Base-by-base conservation (phyloP, 202 grass and related monocot genomes). In the Zizania palustris region DNA sequence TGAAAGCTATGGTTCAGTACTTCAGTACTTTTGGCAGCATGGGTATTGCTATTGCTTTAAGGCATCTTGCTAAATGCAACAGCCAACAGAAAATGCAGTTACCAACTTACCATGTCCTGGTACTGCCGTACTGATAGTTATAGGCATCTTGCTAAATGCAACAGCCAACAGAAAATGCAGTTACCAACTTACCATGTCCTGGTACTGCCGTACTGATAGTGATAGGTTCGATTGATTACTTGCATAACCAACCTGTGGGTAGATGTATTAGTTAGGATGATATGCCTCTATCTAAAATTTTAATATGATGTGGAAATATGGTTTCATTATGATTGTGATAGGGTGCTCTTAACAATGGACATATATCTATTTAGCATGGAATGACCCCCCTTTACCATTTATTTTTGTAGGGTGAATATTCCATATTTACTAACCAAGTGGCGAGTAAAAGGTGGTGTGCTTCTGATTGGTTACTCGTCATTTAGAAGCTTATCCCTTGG, bases 391-490 rank as follows among this genome's bases (percentile, higher is more conserved):
- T 77, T 18, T 75, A 42, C 65, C 0, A 0, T 50, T 75, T 88
- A 7, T 48, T 71, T 80, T 73, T 35, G 63, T 72, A 98, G 96
- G 80, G 83, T 86, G 33, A 98, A 87, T 77, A 95, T 89, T 78
- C 77, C 80, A 16, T 42, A 81, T 88, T 90, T 98, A 84, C 85
- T 98, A 55, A 80, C 76, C 21, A 98, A 92, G 84, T 98, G 96
- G 96, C 80, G 54, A 83, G 65, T 66, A 55, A 98, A 95, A 67
- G 96, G 96, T 53, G 96, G 96, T 79, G 85, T 95, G 50, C 78
- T 98, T 90, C 83, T 98, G 36, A 95, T 98, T 77, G 91, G 96
- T 67, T 98, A 98, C 92, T 93, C 92, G 40, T 82, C 89, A 70
- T 98, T 98, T 66, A 91, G 96, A 84, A 98, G 51, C 63, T 88